phyloP scores from a whole-genome alignment of 768 basidiomycete genomes.

The Guyanaporus albipodus region DNA sequence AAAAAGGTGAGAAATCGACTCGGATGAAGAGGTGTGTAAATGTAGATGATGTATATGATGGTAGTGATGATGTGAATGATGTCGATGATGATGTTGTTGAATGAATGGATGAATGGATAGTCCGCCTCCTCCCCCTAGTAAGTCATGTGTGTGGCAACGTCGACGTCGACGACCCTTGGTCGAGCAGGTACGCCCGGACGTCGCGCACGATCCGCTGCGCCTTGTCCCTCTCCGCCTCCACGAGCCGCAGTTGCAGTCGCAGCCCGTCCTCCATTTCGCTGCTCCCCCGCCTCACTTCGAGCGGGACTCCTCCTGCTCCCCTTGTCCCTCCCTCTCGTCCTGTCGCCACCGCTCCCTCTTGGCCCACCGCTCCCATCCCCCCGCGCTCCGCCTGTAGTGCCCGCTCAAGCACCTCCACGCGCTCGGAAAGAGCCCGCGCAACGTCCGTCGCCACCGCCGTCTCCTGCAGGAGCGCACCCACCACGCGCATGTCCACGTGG shows the following conservation, averaged over 20 bases:
- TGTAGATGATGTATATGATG: too few species aligned
- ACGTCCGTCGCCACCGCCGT: conserved; percentile 15
- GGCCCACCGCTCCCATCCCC: not conserved
- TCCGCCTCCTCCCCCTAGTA: too few species aligned
- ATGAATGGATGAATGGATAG: too few species aligned
- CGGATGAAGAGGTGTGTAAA: too few species aligned
- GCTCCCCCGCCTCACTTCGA: not conserved
- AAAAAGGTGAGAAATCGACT: too few species aligned
- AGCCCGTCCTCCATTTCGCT: conserved; percentile 4
- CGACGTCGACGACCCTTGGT: conserved; percentile 2
- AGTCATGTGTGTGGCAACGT: too few species aligned
- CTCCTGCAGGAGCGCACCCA: conserved; percentile 16
- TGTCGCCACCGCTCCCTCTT: too few species aligned
- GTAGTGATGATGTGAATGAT: too few species aligned
- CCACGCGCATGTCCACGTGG: conserved; percentile 6
- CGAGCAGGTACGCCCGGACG: conserved; percentile 17
- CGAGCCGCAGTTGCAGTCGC: conserved; percentile 9
- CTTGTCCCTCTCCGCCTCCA: conserved; percentile 21
- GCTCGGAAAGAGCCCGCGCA: conserved; percentile 18
- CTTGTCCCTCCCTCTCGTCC: too few species aligned
- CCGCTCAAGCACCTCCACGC: conserved; percentile 24
- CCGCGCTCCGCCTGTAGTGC: conserved; percentile 6
- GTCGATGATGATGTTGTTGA: too few species aligned
- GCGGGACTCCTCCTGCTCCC: too few species aligned
- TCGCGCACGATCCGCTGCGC: conserved; percentile 13